Evolutionary conservation across 2,329 filamentous ascomycete genomes (phyloP).

Genomic region (Dactylellina drechsleri): DNA sequence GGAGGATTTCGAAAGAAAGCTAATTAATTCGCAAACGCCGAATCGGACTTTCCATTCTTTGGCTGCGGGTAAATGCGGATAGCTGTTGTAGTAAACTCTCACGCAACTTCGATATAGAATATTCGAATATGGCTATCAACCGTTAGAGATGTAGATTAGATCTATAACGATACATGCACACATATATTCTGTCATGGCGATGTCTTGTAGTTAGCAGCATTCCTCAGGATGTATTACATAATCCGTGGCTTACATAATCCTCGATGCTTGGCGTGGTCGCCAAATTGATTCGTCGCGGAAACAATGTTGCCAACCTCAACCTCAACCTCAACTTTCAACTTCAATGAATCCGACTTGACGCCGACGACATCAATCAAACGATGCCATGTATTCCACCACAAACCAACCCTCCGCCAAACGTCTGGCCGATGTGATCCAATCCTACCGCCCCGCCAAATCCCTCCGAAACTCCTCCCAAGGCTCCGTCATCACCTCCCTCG

Average conservation of each 20-base stretch:
- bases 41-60: conserved; percentile 12
- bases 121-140: too few species aligned
- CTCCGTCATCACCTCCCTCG: conserved; percentile 79
- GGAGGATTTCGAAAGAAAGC: too few species aligned
- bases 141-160: too few species aligned
- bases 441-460: conserved; percentile 68
- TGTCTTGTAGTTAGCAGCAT: too few species aligned
- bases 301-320: background rate
- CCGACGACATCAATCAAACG: background rate
- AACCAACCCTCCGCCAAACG: conserved; percentile 56
- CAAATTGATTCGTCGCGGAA: background rate
- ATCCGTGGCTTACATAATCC: too few species aligned
- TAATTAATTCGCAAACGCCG: conserved; percentile 2
- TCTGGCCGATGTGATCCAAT: conserved; percentile 61
- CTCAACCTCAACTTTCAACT: too few species aligned
- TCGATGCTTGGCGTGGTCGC: conserved; percentile 6
- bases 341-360: too few species aligned
- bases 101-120: too few species aligned
- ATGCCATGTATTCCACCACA: conserved; percentile 55
- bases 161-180: too few species aligned
- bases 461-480: conserved; percentile 58
- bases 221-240: too few species aligned
- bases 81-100: background rate
- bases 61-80: conserved; percentile 48
- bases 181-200: too few species aligned